phyloP scores from a whole-genome alignment of 176 grass and related monocot genomes.

The Puccinellia tenuiflora region DNA sequence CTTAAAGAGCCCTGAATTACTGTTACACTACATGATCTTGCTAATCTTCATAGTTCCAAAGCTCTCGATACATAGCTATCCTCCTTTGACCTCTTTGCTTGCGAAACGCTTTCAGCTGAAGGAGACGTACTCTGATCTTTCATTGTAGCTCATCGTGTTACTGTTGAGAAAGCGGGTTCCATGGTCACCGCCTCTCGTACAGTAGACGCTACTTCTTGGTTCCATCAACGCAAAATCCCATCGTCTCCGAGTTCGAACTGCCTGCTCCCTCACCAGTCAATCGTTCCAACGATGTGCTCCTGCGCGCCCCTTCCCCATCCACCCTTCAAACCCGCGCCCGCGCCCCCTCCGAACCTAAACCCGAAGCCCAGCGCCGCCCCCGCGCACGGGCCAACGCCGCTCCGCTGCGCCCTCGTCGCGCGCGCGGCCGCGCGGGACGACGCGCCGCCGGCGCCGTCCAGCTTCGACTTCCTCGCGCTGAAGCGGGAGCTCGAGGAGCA shows the following conservation, averaged over 20 bases:
- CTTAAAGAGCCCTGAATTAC: background rate
- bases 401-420: conserved; percentile 4
- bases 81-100: background rate
- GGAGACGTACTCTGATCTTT: background rate
- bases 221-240: background rate
- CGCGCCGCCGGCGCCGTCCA: conserved; percentile 37
- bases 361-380: background rate
- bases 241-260: background rate
- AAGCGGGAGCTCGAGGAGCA: conserved; percentile 77
- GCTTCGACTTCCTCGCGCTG: conserved; percentile 77
- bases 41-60: background rate
- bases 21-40: background rate
- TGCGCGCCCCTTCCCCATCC: conserved; percentile 20
- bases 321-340: conserved; percentile 7
- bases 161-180: background rate
- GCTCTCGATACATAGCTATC: background rate
- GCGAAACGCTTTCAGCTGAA: background rate
- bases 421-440: conserved; percentile 30
- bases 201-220: background rate
- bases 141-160: background rate
- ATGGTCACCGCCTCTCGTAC: background rate
- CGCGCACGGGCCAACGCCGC: background rate
- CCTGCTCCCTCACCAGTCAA: background rate
- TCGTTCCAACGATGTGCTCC: conserved; percentile 37
- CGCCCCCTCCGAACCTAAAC: conserved; percentile 14